A percentile compares a stretch with the other conserved stretches of the same genome.
phyloP scores from a whole-genome alignment of 441 rosid genomes.

The Metrosideros polymorpha region DNA sequence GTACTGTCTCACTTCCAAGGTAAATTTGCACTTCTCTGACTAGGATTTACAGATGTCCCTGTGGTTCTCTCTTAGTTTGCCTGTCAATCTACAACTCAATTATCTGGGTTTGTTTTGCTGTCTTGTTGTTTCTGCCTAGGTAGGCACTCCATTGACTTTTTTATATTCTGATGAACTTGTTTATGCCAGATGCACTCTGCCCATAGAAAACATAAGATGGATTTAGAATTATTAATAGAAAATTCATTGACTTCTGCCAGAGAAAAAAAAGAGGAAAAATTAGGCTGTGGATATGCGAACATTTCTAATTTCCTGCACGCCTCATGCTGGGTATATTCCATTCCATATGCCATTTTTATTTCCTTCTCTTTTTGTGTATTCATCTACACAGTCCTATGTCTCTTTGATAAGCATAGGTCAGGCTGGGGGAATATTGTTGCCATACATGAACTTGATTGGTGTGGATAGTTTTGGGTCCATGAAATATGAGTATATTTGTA shows the following conservation, averaged over 20 bases:
- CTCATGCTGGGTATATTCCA: neutral
- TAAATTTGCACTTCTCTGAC: neutral
- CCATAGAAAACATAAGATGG: neutral
- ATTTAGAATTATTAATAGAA: neutral
- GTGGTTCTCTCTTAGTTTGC: neutral
- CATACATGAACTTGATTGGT: neutral
- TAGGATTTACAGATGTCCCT: neutral
- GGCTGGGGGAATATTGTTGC: neutral
- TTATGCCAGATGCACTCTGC: neutral
- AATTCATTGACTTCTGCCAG: neutral
- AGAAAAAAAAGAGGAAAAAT: neutral
- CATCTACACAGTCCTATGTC: too few relatives aligned
- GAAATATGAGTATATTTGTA: neutral
- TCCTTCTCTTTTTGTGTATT: neutral
- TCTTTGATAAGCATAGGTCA: neutral
- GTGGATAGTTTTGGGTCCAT: neutral
- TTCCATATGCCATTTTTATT: neutral
- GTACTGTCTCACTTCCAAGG: slow-evolving; percentile 97
- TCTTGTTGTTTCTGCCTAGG: neutral
- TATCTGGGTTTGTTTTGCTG: neutral
- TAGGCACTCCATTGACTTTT: neutral
- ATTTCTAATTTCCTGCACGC: neutral
- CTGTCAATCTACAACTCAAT: neutral
- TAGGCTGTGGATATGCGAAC: neutral
- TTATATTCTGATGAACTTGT: neutral